phyloP scores from a whole-genome alignment of 805 yeast genomes.

The Yamadazyma nakazawae region DNA sequence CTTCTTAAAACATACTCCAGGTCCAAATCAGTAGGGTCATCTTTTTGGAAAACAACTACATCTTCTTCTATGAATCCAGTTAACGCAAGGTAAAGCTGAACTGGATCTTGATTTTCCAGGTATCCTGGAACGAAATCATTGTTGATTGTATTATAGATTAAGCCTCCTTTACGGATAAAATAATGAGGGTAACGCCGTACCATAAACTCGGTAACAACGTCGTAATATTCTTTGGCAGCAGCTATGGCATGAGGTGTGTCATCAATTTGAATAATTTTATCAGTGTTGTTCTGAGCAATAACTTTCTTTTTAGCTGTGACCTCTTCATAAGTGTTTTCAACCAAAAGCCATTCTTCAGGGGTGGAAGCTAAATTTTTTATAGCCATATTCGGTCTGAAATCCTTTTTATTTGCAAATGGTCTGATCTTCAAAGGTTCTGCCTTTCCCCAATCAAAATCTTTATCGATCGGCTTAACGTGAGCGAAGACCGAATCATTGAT shows the following conservation, averaged over 20 bases:
- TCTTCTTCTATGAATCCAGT: slow-evolving; percentile 58
- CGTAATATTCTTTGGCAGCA: slow-evolving; percentile 52
- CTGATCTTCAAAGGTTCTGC: slow-evolving; percentile 41
- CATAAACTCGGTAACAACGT: slow-evolving; percentile 37
- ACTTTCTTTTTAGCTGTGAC: slow-evolving; percentile 7
- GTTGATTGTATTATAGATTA: slow-evolving; percentile 38
- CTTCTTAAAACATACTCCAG: slow-evolving; percentile 61
- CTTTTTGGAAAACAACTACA: slow-evolving; percentile 49
- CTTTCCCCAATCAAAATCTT: slow-evolving; percentile 42
- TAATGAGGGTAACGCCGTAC: slow-evolving; percentile 51
- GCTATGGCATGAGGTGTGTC: slow-evolving; percentile 15
- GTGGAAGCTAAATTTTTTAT: slow-evolving; percentile 26
- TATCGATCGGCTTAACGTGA: slow-evolving; percentile 23
- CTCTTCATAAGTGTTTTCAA: slow-evolving; percentile 55
- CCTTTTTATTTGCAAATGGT: slow-evolving; percentile 35
- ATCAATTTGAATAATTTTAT: slow-evolving; percentile 27
- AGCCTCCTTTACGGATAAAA: slow-evolving; percentile 32
- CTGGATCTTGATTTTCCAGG: slow-evolving; percentile 16
- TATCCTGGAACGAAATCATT: slow-evolving; percentile 35
- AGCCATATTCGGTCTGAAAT: slow-evolving; percentile 35
- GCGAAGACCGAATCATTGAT: not conserved
- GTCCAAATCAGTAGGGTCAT: slow-evolving; percentile 31
- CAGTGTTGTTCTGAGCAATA: slow-evolving; percentile 25
- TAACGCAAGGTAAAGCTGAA: slow-evolving; percentile 20
- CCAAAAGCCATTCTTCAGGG: slow-evolving; percentile 53